Base-by-base conservation (phyloP, 805 yeast species). In the Saccharomycopsis babjevae region DNA sequence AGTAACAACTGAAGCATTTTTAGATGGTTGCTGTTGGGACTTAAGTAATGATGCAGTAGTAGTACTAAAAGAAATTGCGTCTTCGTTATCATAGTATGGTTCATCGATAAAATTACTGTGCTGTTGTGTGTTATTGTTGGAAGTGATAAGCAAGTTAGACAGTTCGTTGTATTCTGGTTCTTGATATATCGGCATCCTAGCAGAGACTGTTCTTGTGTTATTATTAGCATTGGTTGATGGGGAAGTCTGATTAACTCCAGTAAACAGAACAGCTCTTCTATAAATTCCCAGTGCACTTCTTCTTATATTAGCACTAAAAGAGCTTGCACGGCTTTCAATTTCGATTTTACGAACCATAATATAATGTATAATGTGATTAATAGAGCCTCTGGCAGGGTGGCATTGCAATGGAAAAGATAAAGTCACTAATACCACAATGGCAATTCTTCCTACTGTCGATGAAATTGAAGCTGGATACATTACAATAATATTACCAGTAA, bases 361-460 rank as follows among this genome's bases (percentile, higher is more conserved):
- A 73, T 79, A 85, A 67, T 78, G 83, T 38, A 83, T 70, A 50
- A 91, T 84, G 70, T 89, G 89, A 68, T 87, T 84, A 46, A 87
- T 78, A 0, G 96, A 89, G 1, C 88, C 85, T 66, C 97, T 79
- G 36, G 96, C 89, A 0, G 97, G 97, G 67, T 91, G 96, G 67
- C 91, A 82, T 79, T 90, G 96, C 65, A 92, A 74, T 6, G 97
- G 97, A 70, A 84, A 91, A n/a, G 94, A 87, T 60, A 90, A 78
- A 65, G 86, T 79, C 28, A 92, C 97, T 71, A 91, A 74, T 8
- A 89, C 76, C 5, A 88, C 93, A 65, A 91, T 91, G 3, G 92
- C 88, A 11, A 86, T 74, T 65, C 96, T 78, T 2, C 96, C 97
- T 54, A 92, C 72, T 0, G 90, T 86, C 1, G 94, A 82, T n/a